Percentiles rank a stretch among this genome's conserved stretches.
These are phyloP conservation scores for Aspergillus cavernicola DNA, from an alignment of 495 filamentous ascomycete species.

Conservation along the genomic window DNA sequence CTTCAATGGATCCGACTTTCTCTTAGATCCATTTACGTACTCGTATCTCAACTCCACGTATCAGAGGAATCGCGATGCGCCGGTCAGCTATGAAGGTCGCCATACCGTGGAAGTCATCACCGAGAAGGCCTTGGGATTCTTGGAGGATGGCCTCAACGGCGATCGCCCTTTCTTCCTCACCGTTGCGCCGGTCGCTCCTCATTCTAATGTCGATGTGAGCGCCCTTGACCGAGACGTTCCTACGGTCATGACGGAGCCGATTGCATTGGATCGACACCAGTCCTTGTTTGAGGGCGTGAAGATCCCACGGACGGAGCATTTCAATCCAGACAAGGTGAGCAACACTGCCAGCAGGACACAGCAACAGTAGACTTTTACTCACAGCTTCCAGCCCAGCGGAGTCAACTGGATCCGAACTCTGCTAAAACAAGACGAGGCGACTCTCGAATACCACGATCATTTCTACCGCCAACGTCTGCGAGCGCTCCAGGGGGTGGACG, in stretches of 20 bases:
- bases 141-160: constrained; percentile 55
- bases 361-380: constrained; percentile 8
- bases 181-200: constrained; percentile 64
- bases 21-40: constrained; percentile 63
- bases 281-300: constrained; percentile 36
- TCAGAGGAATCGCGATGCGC: constrained; percentile 51
- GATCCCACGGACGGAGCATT: constrained; percentile 35
- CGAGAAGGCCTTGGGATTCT: constrained; percentile 50
- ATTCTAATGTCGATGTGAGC: constrained; percentile 51
- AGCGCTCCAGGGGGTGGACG: constrained; percentile 64
- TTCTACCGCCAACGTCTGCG: constrained; percentile 63
- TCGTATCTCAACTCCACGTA: constrained; percentile 56
- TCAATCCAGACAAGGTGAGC: constrained; percentile 51
- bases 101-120: constrained; percentile 54
- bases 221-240: constrained; percentile 16
- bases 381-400: constrained; percentile 53
- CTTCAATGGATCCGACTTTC: constrained; percentile 51
- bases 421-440: constrained; percentile 46
- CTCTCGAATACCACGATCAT: constrained; percentile 63
- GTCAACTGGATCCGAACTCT: constrained; percentile 60
- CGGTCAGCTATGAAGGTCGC: constrained; percentile 44
- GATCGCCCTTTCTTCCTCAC: constrained; percentile 64
- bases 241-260: constrained; percentile 45
- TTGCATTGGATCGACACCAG: constrained; percentile 41
- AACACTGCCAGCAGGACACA: too few relatives aligned